Conservation (phyloP, 1,284 basidiomycete species). For the Apiotrichum siamense region DNA sequence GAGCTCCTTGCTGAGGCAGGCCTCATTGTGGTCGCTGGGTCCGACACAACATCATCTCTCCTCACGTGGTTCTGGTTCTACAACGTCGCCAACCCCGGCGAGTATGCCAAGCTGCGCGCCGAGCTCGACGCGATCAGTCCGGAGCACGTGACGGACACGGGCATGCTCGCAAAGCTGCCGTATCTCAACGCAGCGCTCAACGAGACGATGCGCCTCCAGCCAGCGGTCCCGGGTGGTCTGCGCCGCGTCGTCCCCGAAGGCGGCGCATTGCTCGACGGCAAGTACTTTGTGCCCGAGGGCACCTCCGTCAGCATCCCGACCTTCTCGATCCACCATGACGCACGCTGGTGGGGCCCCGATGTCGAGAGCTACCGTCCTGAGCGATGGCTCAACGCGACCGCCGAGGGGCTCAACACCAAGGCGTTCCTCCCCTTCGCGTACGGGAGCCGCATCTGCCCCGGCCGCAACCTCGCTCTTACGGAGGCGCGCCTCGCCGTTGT, state of each 20-base stretch:
- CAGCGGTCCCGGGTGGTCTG: conserved; percentile 66
- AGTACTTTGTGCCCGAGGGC: conserved; percentile 14
- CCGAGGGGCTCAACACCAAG: conserved; percentile 1
- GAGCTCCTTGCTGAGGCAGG: conserved; percentile 10
- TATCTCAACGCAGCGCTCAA: conserved; percentile 76
- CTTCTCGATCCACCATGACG: conserved; percentile 51
- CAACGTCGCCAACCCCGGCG: background rate
- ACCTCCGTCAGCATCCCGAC: conserved; percentile 20
- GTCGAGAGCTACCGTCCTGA: conserved; percentile 55
- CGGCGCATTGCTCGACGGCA: conserved; percentile 16
- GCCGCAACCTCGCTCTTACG: conserved; percentile 3
- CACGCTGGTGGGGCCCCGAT: conserved; percentile 55
- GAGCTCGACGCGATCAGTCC: background rate
- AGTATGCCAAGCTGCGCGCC: conserved; percentile 3
- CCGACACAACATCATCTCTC: conserved; percentile 6
- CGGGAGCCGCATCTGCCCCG: conserved; percentile 3
- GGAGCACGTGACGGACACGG: conserved; percentile 1
- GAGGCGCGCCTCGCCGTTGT: conserved; percentile 7
- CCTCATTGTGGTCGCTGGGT: conserved; percentile 8
- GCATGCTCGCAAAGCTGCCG: conserved; percentile 32
- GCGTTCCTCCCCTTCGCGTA: conserved; percentile 8
- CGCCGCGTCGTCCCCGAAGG: conserved; percentile 60
- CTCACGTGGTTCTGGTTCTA: conserved; percentile 14
- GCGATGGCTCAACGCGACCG: no score
- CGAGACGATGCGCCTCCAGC: conserved; percentile 73